Evolutionary conservation across 257 asterid genomes (phyloP).

Genomic region (Echites panduratus): DNA sequence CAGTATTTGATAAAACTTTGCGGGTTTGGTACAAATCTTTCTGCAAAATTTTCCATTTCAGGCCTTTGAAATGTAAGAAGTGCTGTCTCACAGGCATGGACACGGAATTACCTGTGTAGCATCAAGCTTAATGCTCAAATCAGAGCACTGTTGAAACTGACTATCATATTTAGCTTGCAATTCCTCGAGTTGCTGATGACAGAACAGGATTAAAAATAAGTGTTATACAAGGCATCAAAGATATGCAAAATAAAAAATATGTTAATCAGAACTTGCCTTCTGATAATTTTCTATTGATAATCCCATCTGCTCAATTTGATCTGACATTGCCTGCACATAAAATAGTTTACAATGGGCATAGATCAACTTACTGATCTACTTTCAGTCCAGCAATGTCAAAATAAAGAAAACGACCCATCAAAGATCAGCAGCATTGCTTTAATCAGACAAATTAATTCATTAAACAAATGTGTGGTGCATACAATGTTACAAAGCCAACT

Average conservation of each 20-base stretch:
- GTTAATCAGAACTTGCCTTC: slow-evolving; percentile 33
- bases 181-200: slow-evolving; percentile 53
- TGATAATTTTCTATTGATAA: slow-evolving; percentile 56
- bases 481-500: background rate
- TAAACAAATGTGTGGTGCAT: background rate
- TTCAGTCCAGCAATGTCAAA: background rate
- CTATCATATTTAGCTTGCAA: slow-evolving; percentile 47
- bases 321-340: slow-evolving; percentile 65
- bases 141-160: slow-evolving; percentile 55
- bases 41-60: slow-evolving; percentile 38
- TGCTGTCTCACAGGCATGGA: background rate
- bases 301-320: slow-evolving; percentile 81
- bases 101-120: slow-evolving; percentile 43
- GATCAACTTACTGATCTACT: slow-evolving; percentile 8
- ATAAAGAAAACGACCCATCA: background rate
- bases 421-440: background rate
- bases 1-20: slow-evolving; percentile 49
- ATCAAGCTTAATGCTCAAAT: slow-evolving; percentile 54
- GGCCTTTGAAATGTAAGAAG: slow-evolving; percentile 12
- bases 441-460: background rate
- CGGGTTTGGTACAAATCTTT: slow-evolving; percentile 51
- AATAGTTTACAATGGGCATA: background rate
- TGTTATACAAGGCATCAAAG: background rate
- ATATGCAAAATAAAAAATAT: slow-evolving; percentile 3
- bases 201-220: slow-evolving; percentile 3